A percentile compares a stretch with the other conserved stretches of the same genome.
Conservation (phyloP, 176 grass and related monocot genomes). For the Canna indica region DNA sequence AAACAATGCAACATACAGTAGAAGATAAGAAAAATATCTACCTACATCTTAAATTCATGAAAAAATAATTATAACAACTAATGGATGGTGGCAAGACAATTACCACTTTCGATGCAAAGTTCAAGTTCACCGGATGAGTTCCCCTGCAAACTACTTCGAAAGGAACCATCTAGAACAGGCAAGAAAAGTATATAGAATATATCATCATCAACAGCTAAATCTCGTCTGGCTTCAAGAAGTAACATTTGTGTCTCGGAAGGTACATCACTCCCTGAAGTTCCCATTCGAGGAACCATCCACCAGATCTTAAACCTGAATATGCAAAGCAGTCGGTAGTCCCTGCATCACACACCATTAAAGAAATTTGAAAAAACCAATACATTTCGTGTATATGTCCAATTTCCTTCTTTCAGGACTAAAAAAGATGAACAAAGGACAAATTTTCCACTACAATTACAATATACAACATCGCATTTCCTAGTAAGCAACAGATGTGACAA, state of each 20-base stretch:
- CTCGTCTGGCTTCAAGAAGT: constrained; percentile 13
- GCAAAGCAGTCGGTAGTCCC: constrained; percentile 20
- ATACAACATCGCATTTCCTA: background rate
- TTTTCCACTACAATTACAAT: background rate
- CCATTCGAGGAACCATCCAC: constrained; percentile 26
- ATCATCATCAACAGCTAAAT: background rate
- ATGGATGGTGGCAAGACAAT: background rate
- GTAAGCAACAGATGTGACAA: background rate
- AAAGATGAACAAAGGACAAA: background rate
- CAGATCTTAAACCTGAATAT: constrained; percentile 24
- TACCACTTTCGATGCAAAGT: constrained; percentile 29
- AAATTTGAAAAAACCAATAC: background rate
- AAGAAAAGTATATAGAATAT: constrained; percentile 16
- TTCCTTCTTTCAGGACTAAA: background rate
- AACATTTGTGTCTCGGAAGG: constrained; percentile 27
- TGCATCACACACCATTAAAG: background rate
- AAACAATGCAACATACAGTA: background rate
- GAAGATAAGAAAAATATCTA: no score
- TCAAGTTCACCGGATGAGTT: constrained; percentile 26
- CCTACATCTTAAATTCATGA: background rate
- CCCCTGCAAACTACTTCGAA: constrained; percentile 27
- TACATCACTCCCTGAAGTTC: constrained; percentile 23
- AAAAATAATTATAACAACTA: background rate
- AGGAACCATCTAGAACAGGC: constrained; percentile 17
- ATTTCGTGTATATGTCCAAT: background rate